phyloP scores from a whole-genome alignment of 116 monocot species.

The Iris pallida region DNA sequence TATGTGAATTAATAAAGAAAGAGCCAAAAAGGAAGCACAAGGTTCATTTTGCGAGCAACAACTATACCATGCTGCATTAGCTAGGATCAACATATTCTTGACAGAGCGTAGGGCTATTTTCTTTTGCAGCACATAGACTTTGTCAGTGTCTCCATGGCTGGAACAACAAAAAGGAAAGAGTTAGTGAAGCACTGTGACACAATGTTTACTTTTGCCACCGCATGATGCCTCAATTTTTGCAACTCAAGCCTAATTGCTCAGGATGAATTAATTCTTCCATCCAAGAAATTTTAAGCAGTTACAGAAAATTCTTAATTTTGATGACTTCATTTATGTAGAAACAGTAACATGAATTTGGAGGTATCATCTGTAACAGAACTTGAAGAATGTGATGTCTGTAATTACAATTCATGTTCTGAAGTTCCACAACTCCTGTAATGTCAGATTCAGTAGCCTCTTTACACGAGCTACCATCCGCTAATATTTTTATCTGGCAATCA shows the following conservation, averaged over 20 bases:
- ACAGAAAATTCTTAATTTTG: no score
- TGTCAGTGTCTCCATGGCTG: conserved; percentile 68
- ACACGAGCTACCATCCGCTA: conserved; percentile 5
- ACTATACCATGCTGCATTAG: conserved; percentile 78
- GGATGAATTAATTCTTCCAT: no score
- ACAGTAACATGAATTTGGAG: no score
- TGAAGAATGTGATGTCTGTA: no score
- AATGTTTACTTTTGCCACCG: not conserved
- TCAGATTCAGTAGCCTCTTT: conserved; percentile 10
- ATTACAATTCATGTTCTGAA: no score
- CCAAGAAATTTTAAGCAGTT: no score
- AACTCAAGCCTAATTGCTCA: not conserved
- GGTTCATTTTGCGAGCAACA: not conserved
- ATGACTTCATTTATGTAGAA: no score
- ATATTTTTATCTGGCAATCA: conserved; percentile 1
- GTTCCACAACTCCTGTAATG: not conserved
- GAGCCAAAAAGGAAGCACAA: conserved; percentile 1
- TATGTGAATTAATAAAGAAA: not conserved
- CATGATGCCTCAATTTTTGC: not conserved
- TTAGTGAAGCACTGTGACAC: not conserved
- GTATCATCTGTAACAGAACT: no score
- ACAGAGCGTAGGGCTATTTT: conserved; percentile 63
- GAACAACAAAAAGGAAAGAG: not conserved
- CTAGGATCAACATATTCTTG: conserved; percentile 54
- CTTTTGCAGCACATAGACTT: conserved; percentile 84